Conservation (phyloP, 257 asterid species). For the Penstemon eatonii region DNA sequence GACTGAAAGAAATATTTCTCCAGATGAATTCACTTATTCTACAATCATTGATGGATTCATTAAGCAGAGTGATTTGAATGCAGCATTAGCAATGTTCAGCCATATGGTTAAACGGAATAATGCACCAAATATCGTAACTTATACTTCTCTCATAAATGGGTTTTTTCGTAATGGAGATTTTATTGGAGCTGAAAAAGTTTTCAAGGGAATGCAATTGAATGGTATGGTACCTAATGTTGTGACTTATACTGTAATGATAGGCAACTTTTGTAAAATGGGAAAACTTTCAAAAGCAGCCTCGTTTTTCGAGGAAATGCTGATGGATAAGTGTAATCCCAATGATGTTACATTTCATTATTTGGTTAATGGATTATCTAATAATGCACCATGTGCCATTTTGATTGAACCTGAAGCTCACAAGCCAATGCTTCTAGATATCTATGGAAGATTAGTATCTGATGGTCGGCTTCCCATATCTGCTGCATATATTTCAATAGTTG, state of each 20-base stretch:
- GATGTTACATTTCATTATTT: conserved; percentile 75
- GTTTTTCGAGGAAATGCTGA: conserved; percentile 73
- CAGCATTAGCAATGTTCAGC: conserved; percentile 62
- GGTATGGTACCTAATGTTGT: conserved; percentile 78
- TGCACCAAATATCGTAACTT: conserved; percentile 62
- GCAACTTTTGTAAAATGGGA: conserved; percentile 72
- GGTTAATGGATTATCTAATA: conserved; percentile 69
- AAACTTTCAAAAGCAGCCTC: conserved; percentile 61
- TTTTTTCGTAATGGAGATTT: conserved; percentile 57
- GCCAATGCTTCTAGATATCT: conserved; percentile 61
- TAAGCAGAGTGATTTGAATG: conserved; percentile 62
- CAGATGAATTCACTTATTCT: conserved; percentile 77
- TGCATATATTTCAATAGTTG: conserved; percentile 65
- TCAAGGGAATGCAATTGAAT: conserved; percentile 53
- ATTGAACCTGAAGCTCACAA: conserved; percentile 26
- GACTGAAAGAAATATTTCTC: conserved; percentile 48
- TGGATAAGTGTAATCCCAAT: conserved; percentile 67
- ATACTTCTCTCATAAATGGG: conserved; percentile 75
- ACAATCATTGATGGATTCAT: conserved; percentile 78
- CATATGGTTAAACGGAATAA: conserved; percentile 47
- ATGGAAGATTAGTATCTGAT: conserved; percentile 54
- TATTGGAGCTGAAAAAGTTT: conserved; percentile 53
- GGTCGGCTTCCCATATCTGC: conserved; percentile 60
- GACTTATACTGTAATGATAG: conserved; percentile 73
- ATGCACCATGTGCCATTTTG: conserved; percentile 22